Evolutionary conservation across 495 filamentous ascomycete genomes (phyloP).

Genomic region (Lasiosphaeria miniovina): DNA sequence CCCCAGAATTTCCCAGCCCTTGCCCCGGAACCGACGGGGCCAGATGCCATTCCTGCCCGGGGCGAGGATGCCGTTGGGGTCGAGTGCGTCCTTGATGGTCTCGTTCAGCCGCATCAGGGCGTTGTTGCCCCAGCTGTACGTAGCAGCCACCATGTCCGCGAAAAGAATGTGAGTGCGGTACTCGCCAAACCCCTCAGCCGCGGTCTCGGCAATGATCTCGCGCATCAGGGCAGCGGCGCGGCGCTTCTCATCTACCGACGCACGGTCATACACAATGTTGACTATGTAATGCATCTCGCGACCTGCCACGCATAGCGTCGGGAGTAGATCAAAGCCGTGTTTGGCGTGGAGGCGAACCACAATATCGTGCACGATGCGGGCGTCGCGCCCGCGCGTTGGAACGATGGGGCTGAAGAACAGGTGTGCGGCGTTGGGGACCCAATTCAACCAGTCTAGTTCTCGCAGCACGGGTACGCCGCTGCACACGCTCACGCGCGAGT

Average conservation of each 20-base stretch:
- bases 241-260: constrained; percentile 34
- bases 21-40: constrained; percentile 41
- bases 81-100: constrained; percentile 52
- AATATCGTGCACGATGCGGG: constrained; percentile 41
- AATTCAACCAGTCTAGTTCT: constrained; percentile 53
- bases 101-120: constrained; percentile 52
- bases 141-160: constrained; percentile 52
- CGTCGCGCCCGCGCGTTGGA: constrained; percentile 46
- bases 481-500: constrained; percentile 27
- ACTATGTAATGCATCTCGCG: constrained; percentile 57
- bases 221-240: constrained; percentile 37
- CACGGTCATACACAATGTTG: constrained; percentile 53
- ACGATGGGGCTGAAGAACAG: constrained; percentile 54
- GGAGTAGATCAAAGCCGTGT: constrained; percentile 49
- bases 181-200: constrained; percentile 51
- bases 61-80: constrained; percentile 54
- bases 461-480: constrained; percentile 43
- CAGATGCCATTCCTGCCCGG: constrained; percentile 55
- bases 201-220: constrained; percentile 45
- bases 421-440: constrained; percentile 52
- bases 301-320: constrained; percentile 46
- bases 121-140: constrained; percentile 52
- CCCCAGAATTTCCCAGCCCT: constrained; percentile 36
- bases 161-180: constrained; percentile 55
- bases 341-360: constrained; percentile 33